Evolutionary conservation across 78 protist genomes (phyloP), one percentile per base, ranked within the genome.

Genomic region (Guillardia theta): DNA sequence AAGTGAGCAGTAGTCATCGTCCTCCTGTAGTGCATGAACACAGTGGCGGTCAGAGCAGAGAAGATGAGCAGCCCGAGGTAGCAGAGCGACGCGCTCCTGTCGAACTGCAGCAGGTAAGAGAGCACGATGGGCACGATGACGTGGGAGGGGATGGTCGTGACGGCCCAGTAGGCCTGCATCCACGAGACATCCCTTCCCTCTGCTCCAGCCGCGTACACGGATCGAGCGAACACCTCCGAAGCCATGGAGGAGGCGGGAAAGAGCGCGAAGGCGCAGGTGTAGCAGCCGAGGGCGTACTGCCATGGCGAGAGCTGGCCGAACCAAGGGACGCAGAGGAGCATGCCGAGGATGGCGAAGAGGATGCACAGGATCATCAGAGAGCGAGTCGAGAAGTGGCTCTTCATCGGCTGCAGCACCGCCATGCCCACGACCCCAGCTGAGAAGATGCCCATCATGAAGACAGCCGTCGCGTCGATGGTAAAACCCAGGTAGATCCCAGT

Each of bases 371-470:
- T 36, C 83, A 70, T 70, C 46, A 70, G 83, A 12, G 36, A 15
- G 9, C 41, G 6, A 22, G 36, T 33, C 5, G 83, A 24, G 41
- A 36, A 33, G 10, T 33, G 9, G 46, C 36, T 70, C 83, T 70
- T 70, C 3, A 70, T 1, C 6, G 83, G 36, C 41, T 70, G 36
- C 9, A 4, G 46, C 41, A 70, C 27, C 41, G 83, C 6, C 41
- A 70, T 24, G 1, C 83, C 83, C 70, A 58, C 70, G 39, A 58
- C 70, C 1, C 70, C 70, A 27, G 70, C 70, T 0, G 83, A 36
- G 1, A 24, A 36, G 83, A 70, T 70, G 83, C 83, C 83, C 83
- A 70, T 70, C 83, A 70, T 33, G 83, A 70, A 70, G 83, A 70
- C 83, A 18, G 83, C 83, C 27, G 83, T 70, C 27, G 83, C 83